Evolutionary conservation across 768 basidiomycete genomes (phyloP), one percentile per base, ranked within the genome.

Genomic region (Saitozyma podzolica): DNA sequence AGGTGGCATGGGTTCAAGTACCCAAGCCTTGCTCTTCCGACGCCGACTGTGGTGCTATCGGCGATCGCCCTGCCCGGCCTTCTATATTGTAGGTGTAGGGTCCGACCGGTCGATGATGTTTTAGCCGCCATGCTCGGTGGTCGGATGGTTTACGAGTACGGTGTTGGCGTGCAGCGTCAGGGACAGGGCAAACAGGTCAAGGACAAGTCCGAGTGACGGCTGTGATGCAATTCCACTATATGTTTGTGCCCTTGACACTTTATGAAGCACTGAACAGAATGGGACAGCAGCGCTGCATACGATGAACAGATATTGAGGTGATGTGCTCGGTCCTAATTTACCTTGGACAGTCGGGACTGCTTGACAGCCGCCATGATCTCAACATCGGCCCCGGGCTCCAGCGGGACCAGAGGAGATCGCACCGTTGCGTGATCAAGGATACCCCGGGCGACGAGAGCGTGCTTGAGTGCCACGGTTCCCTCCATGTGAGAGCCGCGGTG

Each of bases 151-250:
- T 80, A 79, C 63, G 70, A 78, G 59, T 75, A 78, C 59, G 72
- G 68, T 0, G 67, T 78, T 37, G 80, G 80, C 14, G 76, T 79
- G 7, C 72, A 76, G 68, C 45, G 78, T 20, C 77, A 78, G 62
- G 80, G 80, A 4, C 56, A 62, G 13, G 74, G 69, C 19, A 63
- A 68, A 13, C 64, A 77, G 40, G 62, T 76, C 58, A 74, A 67
- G 62, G 68, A 72, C 67, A 67, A 67, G 63, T 43, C 16, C 17
- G 20, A 51, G 58, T 11, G 45, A 47, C 2, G 45, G 17, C n/a
- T 29, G 29, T 29, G 29, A 29, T 29, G 29, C 29, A 29, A 29
- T 2, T 2, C 17, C 50, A 50, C 50, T 9, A 50, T 2, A 29
- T 29, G 29, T 29, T 29, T 29, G 29, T 29, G 5, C 29, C 29